phyloP scores from a whole-genome alignment of 1,284 basidiomycete genomes.

The Sanghuangporus baumii region DNA sequence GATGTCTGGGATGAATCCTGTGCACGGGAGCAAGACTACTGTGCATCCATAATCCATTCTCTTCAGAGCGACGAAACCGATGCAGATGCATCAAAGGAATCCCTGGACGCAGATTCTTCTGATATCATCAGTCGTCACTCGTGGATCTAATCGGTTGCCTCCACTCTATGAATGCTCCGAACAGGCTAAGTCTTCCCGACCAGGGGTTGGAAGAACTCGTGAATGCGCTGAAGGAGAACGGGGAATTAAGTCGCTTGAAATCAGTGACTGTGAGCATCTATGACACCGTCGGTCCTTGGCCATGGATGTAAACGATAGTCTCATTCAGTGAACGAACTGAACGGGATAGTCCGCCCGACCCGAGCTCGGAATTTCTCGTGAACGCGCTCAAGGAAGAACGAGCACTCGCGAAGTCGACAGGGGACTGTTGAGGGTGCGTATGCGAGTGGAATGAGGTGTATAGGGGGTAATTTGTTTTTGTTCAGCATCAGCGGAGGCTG shows the following conservation, averaged over 20 bases:
- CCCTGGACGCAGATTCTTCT: no score
- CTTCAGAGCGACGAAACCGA: not conserved
- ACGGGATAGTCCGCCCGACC: constrained; percentile 34
- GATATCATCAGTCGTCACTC: no score
- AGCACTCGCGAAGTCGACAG: constrained; percentile 51
- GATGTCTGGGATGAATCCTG: constrained; percentile 20
- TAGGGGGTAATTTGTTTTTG: constrained; percentile 59
- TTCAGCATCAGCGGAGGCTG: constrained; percentile 68
- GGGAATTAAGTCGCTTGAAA: not conserved
- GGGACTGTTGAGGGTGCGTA: constrained; percentile 71
- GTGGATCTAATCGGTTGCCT: no score
- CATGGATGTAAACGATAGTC: constrained; percentile 21
- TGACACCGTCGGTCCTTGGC: constrained; percentile 14
- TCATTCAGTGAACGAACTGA: constrained; percentile 16
- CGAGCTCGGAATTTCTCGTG: constrained; percentile 58
- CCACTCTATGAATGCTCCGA: no score
- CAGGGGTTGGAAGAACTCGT: no score
- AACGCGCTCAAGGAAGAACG: constrained; percentile 73
- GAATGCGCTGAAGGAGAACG: no score
- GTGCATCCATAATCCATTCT: not conserved
- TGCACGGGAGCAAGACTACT: constrained; percentile 17
- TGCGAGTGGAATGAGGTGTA: constrained; percentile 76
- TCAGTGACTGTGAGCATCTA: constrained; percentile 6
- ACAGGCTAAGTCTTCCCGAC: no score
- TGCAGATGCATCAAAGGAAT: not conserved